Evolutionary conservation across 345 rosid genomes (phyloP), one percentile per base, ranked within the genome.

Genomic region (Kandelia obovata): DNA sequence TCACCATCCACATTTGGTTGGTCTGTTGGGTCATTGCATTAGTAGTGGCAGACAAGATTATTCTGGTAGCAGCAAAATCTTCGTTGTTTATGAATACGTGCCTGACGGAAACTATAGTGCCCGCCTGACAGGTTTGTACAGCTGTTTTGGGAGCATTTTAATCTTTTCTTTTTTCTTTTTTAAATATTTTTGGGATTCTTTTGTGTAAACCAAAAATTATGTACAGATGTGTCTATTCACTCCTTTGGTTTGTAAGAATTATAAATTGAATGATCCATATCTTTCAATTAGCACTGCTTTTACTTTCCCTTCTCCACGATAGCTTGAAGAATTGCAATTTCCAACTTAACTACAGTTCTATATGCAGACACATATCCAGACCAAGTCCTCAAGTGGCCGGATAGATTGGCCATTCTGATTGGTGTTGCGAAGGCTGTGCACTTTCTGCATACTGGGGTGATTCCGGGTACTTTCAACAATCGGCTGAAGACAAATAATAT

Each of bases 341-440:
- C 27, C 19, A 55, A 26, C 61, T 28, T 23, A n/a, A n/a, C 25
- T n/a, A 56, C 28, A 49, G 37, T 25, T 58, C 31, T 59, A 21
- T 56, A 20, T 62, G 85, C 88, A 91, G 97, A 94, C 53, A 78
- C 72, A 68, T 75, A 62, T 80, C 86, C 88, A 6, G 88, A 87
- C 76, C 91, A 88, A 79, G 86, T 76, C 77, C 87, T 91, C 10
- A 87, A 82, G 39, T 94, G 98, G 98, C 77, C 97, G 52, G 88
- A 88, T 56, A 83, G 98, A 76, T 70, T 94, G 80, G 85, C 87
- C 0, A 83, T 89, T 75, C 84, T 94, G 61, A 91, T 91, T 62
- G 89, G 91, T 64, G 84, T 88, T 70, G 97, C 97, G 76, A 94
- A 89, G 83, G 98, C 97, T 34, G 95, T 94, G 52, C 96, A 88